A percentile compares a stretch with the other conserved stretches of the same genome.
Evolutionary conservation across 2,329 filamentous ascomycete genomes (phyloP).

Genomic region (Byssothecium circinans): DNA sequence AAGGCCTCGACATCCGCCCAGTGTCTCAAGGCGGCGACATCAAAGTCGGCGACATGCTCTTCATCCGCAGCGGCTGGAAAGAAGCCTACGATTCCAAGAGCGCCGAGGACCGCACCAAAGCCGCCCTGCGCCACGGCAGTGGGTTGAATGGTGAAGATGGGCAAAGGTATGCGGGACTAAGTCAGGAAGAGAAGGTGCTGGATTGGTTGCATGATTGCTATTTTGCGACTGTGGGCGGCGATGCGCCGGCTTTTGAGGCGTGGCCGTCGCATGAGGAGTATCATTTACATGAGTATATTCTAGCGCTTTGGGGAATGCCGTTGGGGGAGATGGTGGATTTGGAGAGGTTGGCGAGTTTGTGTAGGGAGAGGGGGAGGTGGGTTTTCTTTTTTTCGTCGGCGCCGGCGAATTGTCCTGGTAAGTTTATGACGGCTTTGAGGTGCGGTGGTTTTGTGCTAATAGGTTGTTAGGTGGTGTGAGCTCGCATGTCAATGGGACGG

Average conservation of each 20-base stretch:
- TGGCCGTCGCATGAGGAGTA: constrained; percentile 56
- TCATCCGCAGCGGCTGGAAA: constrained; percentile 66
- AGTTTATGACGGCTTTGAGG: constrained; percentile 2
- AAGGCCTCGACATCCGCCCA: constrained; percentile 64
- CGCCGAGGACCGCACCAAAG: constrained; percentile 35
- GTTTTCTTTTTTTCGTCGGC: constrained; percentile 64
- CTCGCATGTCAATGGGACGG: constrained; percentile 49
- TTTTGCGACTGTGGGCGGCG: constrained; percentile 67
- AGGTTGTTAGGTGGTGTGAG: constrained; percentile 41
- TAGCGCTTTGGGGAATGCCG: constrained; percentile 47
- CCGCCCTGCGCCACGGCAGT: constrained; percentile 49
- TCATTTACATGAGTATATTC: constrained; percentile 41
- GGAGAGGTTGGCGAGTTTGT: constrained; percentile 56
- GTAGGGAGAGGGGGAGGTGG: constrained; percentile 59
- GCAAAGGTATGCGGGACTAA: constrained; percentile 53
- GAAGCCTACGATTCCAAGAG: constrained; percentile 57
- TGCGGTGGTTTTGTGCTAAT: neutral
- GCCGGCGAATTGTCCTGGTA: constrained; percentile 61
- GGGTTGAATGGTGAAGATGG: constrained; percentile 42
- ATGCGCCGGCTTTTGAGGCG: constrained; percentile 65
- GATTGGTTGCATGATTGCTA: constrained; percentile 71
- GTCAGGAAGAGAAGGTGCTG: constrained; percentile 58
- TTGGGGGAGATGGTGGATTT: constrained; percentile 50
- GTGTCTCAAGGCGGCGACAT: constrained; percentile 57
- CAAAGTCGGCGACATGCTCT: constrained; percentile 64